Evolutionary conservation across 306 rosid species (phyloP), one percentile per base, ranked within the genome.

Genomic region (Ochetophila trinervis): DNA sequence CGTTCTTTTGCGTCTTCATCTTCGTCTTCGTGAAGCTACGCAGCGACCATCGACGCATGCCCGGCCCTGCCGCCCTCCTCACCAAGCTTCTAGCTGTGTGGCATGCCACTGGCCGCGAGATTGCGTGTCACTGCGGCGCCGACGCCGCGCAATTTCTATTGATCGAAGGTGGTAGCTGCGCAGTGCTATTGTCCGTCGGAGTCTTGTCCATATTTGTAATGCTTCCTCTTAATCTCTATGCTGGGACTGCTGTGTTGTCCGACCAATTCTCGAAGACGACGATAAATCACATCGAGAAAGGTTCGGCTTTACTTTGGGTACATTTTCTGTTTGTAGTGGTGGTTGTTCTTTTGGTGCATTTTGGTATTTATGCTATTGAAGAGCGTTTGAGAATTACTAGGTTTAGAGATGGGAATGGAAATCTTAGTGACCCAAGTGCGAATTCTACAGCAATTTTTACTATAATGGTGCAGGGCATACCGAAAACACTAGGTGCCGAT

Each of bases 81-180:
- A 55, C 87, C 35, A 91, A 91, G 82, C 97, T 91, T 21, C 96
- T 91, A 23, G 97, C 97, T 12, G 96, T 88, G 6, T 91, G 97
- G 97, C 94, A 88, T 20, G 96, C 95, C 48, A 88, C 96, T 7
- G 77, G 88, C 51, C 88, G 91, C 0, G 96, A 88, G 62, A 91
- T 91, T 57, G 94, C 91, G 16, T 82, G 86, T 76, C 97, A 91
- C 60, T 91, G 96, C 50, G 98, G 98, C 3, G 96, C 96, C 3
- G 98, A 92, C 62, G 98, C 96, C 16, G 96, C 98, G 0, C 98
- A 89, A 40, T 92, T 89, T 57, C 93, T 92, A n/a, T 56, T 92
- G 68, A 85, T 89, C 34, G 96, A 89, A 69, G 98, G 98, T 1
- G 98, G 98, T 22, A 89, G 93, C 87, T 89, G 91, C 68, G 89